Conservation (phyloP, 176 grass and related monocot genomes). For the Oryza rufipogon region DNA sequence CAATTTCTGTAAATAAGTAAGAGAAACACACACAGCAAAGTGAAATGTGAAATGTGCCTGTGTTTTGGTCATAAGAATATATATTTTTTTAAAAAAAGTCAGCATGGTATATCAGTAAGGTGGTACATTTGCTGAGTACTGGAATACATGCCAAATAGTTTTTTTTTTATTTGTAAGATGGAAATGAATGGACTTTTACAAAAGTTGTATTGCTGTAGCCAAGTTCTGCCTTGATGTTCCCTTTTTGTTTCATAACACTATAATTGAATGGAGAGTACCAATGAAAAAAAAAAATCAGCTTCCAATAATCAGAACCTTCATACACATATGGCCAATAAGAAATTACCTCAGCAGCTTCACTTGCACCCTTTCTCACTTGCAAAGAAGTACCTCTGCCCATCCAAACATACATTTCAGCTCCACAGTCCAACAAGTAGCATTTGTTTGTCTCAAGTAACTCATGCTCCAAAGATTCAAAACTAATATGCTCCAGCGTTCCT, state of each 20-base stretch:
- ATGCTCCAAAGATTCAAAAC: slow-evolving; percentile 62
- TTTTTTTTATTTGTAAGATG: background rate
- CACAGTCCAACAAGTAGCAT: slow-evolving; percentile 83
- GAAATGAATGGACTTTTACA: slow-evolving; percentile 11
- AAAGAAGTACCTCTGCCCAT: slow-evolving; percentile 86
- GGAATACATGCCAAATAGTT: background rate
- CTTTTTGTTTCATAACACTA: background rate
- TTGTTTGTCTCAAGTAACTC: slow-evolving; percentile 87
- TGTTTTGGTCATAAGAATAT: background rate
- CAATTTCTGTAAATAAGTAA: slow-evolving; percentile 68
- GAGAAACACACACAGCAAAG: background rate
- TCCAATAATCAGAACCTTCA: slow-evolving; percentile 3
- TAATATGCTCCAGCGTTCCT: slow-evolving; percentile 58
- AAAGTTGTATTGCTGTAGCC: background rate
- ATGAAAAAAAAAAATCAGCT: background rate
- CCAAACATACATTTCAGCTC: slow-evolving; percentile 83
- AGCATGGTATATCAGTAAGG: slow-evolving; percentile 10
- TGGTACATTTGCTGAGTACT: background rate
- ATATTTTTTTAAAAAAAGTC: background rate
- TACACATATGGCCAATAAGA: background rate
- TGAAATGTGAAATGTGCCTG: slow-evolving; percentile 12
- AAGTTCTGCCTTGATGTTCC: background rate
- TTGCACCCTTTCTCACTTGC: slow-evolving; percentile 86
- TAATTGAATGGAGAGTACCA: background rate
- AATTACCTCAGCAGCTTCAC: slow-evolving; percentile 80